Base-by-base conservation (phyloP, 306 rosid genomes). In the Castanea crenata region DNA sequence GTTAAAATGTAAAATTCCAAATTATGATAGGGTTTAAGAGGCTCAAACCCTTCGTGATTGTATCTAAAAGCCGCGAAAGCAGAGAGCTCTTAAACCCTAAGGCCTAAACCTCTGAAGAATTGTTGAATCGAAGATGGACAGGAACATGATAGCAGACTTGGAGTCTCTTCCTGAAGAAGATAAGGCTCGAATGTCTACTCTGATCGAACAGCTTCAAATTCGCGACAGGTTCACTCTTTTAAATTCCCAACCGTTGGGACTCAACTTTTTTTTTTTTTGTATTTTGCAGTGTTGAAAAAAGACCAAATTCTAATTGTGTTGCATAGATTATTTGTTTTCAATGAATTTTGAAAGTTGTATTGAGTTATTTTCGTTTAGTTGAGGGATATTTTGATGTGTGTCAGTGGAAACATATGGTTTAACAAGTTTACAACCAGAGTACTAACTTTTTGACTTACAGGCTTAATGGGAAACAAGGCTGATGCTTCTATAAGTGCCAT, bases 201-300 rank as follows among this genome's bases (percentile, higher is more conserved):
- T 87, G 72, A 86, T 84, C 23, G 91, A 89, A 9, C 87, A 88
- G 57, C 92, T 89, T 70, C 97, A 90, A 83, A 71, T 83, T 35
- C 91, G 92, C 31, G 98, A 94, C 87, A 92, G 97, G 97, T 92
- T 80, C 51, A 23, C 44, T 68, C 62, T 79, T 18, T 82, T 20
- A 15, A 32, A 64, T 15, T 18, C 18, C 41, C 19, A 64, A 27
- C n/a, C 10, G 19, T 19, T 32, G 21, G 52, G 51, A 34, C 7
- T 35, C 38, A 4, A 23, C 23, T 23, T 23, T 23, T 23, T 23
- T 23, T 4, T 67, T 32, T 32, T 32, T 58, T 21, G 1, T 11
- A 5, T 14, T 49, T 67, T 19, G 20, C 35, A 16, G 51, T 67
- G 21, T 29, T 34, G 49, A 65, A 67, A 19, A 34, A 23, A 35